Base-by-base conservation (phyloP, 2,329 filamentous ascomycete genomes). In the Fusarium bactridioides region DNA sequence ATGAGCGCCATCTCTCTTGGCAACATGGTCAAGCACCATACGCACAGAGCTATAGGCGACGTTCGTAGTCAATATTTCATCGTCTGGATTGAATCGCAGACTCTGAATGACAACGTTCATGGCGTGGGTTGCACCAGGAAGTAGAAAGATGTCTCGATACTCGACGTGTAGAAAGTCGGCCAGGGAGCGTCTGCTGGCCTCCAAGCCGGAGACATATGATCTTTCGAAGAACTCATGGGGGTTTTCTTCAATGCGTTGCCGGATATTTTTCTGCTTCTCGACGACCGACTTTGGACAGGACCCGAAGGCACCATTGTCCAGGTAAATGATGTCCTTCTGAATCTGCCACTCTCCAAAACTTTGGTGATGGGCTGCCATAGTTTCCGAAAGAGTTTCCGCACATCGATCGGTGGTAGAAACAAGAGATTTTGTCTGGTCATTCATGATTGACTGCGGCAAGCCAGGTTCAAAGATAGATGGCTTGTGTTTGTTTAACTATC, bases 51-150 rank as follows among this genome's bases (percentile, higher is more conserved):
- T 58, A 10, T 58, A 58, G 3, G 55, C 55, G 13, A 41, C 35
- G n/a, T 58, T 58, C 4, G 40, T 58, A n/a, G 55, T 58, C 41
- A 58, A 31, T 45, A 58, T 58, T 10, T 58, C 55, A 33, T 58
- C 55, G 8, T 45, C 55, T 23, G 18, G 9, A 1, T 37, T 7
- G 40, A 45, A 47, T 11, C 16, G 33, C 4, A 58, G 31, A 25
- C 55, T 47, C 38, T 58, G 55, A 31, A 58, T 45, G 16, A 58
- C 55, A 16, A 58, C 23, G 9, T 58, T 58, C 40, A 58, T 10
- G 7, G 40, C 55, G 15, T 58, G 40, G 3, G 40, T 58, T 27
- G 55, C 55, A 7, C 55, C 50, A 9, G 55, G 55, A 13, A 58
- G 41, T 5, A 45, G 41, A 33, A 37, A 29, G 15, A 58, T 25